Base-by-base conservation (phyloP, 1,284 basidiomycete genomes). In the Cerrena zonata region DNA sequence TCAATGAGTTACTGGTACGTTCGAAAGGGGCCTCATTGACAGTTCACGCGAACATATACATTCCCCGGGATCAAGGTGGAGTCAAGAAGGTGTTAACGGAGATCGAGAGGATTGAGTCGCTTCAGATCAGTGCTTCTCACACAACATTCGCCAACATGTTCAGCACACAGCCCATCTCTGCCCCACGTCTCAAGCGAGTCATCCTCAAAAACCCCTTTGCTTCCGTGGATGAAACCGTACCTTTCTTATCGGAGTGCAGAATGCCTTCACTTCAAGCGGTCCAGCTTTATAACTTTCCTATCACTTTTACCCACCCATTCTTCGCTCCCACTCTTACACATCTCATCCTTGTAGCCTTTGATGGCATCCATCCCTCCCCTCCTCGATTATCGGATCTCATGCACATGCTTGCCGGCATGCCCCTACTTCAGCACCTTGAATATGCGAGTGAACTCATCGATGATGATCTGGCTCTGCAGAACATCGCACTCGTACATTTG, bases 1-100 rank as follows among this genome's bases (percentile, higher is more conserved):
- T 49, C 5, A 5, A 39, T n/a, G 48, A 48, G 19, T 36, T 53
- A 19, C 7, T 53, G 4, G 5, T 7, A 5, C 48, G 51, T 15
- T 49, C 51, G 3, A 49, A 46, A 34, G 10, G 39, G n/a, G 48
- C 37, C 18, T 39, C 42, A 4, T 36, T 53, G 10, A 18, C 38
- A 3, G 27, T 49, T 22, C 26, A 34, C 13, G 27, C 44, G 30
- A 18, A 10, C 5, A 11, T 11, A 5, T 19, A 26, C 23, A 23
- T 22, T 15, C 39, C 21, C 21, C 10, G 39, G 21, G 18, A 22
- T 41, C 10, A 7, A 19, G 7, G 7, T 18, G 43, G 11, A 10
- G 10, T 41, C 7, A 22, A 22, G 21, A 7, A 41, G 7, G 21
- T 41, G 10, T 18, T 41, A 7, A 7, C 15, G 15, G 10, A n/a